Percentiles rank a stretch among this genome's conserved stretches.
These are phyloP conservation scores for Guyanaporus albipodus DNA, from an alignment of 768 basidiomycete species.

Conservation along the genomic window DNA sequence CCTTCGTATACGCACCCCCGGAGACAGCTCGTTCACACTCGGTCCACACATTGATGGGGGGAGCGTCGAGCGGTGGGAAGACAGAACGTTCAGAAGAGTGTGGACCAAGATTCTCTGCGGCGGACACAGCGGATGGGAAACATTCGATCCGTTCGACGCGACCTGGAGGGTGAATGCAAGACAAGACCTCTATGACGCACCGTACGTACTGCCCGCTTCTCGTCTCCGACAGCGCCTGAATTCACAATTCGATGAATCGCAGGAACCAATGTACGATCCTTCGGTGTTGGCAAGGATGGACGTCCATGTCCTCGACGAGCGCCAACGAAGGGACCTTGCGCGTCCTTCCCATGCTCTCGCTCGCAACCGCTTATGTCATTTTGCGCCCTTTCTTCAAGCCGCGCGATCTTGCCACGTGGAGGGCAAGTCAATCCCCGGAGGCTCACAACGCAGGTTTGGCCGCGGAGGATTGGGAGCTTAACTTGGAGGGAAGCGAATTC, in stretches of 20 bases:
- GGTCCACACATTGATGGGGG: slow-evolving; percentile 59
- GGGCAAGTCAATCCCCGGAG: not conserved
- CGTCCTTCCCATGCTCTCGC: slow-evolving; percentile 54
- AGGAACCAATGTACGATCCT: slow-evolving; percentile 54
- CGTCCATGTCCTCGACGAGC: slow-evolving; percentile 48
- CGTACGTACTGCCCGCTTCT: slow-evolving; percentile 37
- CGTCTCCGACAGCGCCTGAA: not conserved
- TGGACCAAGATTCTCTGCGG: slow-evolving; percentile 44
- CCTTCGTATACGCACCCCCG: slow-evolving; percentile 67
- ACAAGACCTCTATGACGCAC: slow-evolving; percentile 59
- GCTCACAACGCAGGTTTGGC: slow-evolving; percentile 31
- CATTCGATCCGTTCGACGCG: slow-evolving; percentile 50
- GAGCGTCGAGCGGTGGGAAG: slow-evolving; percentile 55
- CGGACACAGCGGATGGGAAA: slow-evolving; percentile 38
- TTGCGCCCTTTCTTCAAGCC: slow-evolving; percentile 65
- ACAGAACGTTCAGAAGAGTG: slow-evolving; percentile 38
- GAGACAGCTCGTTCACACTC: slow-evolving; percentile 62
- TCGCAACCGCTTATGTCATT: slow-evolving; percentile 57
- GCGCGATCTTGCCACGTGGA: slow-evolving; percentile 3
- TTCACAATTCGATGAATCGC: slow-evolving; percentile 1
- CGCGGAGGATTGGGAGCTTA: slow-evolving; percentile 52
- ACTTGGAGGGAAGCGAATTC: slow-evolving; percentile 48
- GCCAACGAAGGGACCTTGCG: slow-evolving; percentile 60
- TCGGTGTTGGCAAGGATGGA: slow-evolving; percentile 59
- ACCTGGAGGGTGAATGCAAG: slow-evolving; percentile 44